These are phyloP conservation scores for Eucalyptus cladocalyx DNA, from an alignment of 345 rosid species.

Conservation along the genomic window DNA sequence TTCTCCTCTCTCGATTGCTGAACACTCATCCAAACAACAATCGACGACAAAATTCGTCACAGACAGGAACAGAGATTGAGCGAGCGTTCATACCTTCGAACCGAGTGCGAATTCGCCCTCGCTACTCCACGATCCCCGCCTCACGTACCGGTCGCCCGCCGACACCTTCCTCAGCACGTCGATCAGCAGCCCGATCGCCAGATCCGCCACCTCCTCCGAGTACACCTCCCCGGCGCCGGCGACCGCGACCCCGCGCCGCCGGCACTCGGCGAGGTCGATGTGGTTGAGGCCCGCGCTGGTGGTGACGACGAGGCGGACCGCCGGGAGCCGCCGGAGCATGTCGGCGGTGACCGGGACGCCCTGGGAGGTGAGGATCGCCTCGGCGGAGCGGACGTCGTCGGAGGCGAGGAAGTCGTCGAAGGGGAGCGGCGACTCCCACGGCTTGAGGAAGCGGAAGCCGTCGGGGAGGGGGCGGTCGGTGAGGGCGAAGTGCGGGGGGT, in stretches of 20 bases:
- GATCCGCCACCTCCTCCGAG: slow-evolving; percentile 19
- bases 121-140: slow-evolving; percentile 6
- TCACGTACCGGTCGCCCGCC: slow-evolving; percentile 9
- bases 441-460: slow-evolving; percentile 14
- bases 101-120: slow-evolving; percentile 13
- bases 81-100: not conserved
- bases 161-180: slow-evolving; percentile 12
- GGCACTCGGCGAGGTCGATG: slow-evolving; percentile 20
- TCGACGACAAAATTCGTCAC: not conserved
- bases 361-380: slow-evolving; percentile 18
- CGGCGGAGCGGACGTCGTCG: slow-evolving; percentile 11
- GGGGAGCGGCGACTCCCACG: slow-evolving; percentile 19
- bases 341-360: slow-evolving; percentile 5
- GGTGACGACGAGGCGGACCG: slow-evolving; percentile 7
- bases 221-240: slow-evolving; percentile 1
- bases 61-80: not conserved
- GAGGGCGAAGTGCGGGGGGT: not conserved
- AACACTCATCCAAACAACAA: not conserved
- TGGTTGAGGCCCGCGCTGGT: slow-evolving; percentile 21
- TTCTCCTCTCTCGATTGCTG: not conserved
- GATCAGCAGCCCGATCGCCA: slow-evolving; percentile 16
- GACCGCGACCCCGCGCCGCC: slow-evolving; percentile 12
- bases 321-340: slow-evolving; percentile 6
- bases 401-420: slow-evolving; percentile 15
- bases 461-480: not conserved